Evolutionary conservation across 1,284 basidiomycete species (phyloP).

Genomic region (Ganoderma lucidum): DNA sequence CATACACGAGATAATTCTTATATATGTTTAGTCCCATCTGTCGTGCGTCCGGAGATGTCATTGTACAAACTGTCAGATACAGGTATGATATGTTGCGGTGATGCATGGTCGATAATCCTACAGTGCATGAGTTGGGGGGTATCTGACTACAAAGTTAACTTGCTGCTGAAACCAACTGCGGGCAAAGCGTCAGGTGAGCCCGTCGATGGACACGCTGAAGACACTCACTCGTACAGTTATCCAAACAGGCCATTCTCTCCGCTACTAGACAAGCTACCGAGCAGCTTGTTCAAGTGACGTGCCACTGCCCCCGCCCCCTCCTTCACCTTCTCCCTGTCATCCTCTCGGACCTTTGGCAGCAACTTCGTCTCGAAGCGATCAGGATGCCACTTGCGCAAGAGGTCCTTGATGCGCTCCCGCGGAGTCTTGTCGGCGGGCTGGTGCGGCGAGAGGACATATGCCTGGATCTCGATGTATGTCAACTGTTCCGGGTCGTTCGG

Average conservation of each 20-base stretch:
- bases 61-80: slow-evolving; percentile 30
- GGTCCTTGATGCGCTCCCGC: slow-evolving; percentile 70
- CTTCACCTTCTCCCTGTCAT: slow-evolving; percentile 52
- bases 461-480: slow-evolving; percentile 58
- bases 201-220: neutral
- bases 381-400: slow-evolving; percentile 57
- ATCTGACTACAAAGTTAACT: slow-evolving; percentile 33
- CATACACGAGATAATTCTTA: slow-evolving; percentile 29
- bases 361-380: slow-evolving; percentile 53
- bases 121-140: slow-evolving; percentile 39
- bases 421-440: slow-evolving; percentile 57
- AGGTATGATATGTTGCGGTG: slow-evolving; percentile 27
- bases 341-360: slow-evolving; percentile 51
- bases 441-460: slow-evolving; percentile 65
- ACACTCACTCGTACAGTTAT: slow-evolving; percentile 36
- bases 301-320: slow-evolving; percentile 53
- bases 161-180: slow-evolving; percentile 28
- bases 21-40: slow-evolving; percentile 30
- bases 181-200: slow-evolving; percentile 21
- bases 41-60: slow-evolving; percentile 26
- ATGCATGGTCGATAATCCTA: slow-evolving; percentile 34
- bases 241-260: slow-evolving; percentile 34
- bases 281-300: slow-evolving; percentile 64
- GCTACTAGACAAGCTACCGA: slow-evolving; percentile 33
- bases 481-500: slow-evolving; percentile 66